phyloP scores from a whole-genome alignment of 106 monocot genomes.

The Triglochin maritima region DNA sequence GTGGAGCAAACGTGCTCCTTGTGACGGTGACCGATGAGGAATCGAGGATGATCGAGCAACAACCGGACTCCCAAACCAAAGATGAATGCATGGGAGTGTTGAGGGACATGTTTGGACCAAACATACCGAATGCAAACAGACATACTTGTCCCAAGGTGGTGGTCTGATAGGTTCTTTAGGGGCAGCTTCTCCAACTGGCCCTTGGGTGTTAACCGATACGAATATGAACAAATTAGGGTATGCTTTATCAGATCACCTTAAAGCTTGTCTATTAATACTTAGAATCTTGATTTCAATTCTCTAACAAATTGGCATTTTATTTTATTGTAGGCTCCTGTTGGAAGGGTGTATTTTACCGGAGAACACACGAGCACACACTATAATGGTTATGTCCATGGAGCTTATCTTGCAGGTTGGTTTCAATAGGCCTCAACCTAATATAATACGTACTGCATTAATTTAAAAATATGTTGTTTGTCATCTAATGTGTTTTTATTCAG shows the following conservation, averaged over 20 bases:
- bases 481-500: constrained; percentile 13
- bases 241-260: no score
- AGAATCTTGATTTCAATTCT: no score
- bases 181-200: constrained; percentile 91
- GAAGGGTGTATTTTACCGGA: constrained; percentile 76
- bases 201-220: constrained; percentile 58
- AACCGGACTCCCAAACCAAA: constrained; percentile 42
- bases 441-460: not conserved
- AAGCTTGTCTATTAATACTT: no score
- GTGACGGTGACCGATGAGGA: constrained; percentile 80
- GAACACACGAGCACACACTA: constrained; percentile 80
- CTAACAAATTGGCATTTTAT: no score
- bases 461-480: not conserved
- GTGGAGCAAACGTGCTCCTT: constrained; percentile 49
- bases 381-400: constrained; percentile 88
- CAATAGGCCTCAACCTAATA: not conserved
- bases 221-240: constrained; percentile 77
- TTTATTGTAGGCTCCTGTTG: constrained; percentile 79
- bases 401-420: constrained; percentile 57
- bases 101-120: constrained; percentile 47
- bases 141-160: constrained; percentile 78
- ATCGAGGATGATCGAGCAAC: constrained; percentile 75
- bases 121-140: constrained; percentile 50
- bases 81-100: constrained; percentile 60
- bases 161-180: constrained; percentile 61